Evolutionary conservation across 306 rosid genomes (phyloP).

Genomic region (Cucumis melo): DNA sequence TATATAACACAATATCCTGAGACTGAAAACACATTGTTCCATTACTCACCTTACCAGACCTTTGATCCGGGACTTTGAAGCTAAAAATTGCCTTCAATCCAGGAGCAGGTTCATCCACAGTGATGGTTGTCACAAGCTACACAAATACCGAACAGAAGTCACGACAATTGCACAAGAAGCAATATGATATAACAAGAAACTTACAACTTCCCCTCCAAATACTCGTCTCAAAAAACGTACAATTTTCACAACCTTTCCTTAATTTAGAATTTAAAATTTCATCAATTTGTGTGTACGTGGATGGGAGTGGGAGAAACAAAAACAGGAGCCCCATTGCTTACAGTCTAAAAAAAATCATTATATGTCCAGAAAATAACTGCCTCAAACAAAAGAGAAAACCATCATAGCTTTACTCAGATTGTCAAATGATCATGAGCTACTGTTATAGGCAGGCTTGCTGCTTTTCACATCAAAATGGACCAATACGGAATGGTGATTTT

Average conservation of each 20-base stretch:
- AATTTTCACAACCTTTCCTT: background rate
- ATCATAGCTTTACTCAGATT: background rate
- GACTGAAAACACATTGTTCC: background rate
- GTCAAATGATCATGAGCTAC: background rate
- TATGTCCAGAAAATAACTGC: background rate
- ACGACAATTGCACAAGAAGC: background rate
- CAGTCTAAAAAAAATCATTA: background rate
- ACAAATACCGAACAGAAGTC: conserved; percentile 1
- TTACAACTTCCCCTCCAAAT: background rate
- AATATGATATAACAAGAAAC: background rate
- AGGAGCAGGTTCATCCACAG: conserved; percentile 64
- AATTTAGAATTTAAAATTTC: background rate
- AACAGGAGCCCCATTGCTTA: background rate
- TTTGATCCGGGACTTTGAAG: conserved; percentile 79
- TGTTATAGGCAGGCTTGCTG: background rate
- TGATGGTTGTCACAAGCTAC: conserved; percentile 58
- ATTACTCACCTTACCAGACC: conserved; percentile 74
- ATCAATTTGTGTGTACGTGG: background rate
- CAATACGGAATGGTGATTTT: background rate
- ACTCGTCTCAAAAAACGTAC: background rate
- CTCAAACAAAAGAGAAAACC: background rate
- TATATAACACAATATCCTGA: background rate
- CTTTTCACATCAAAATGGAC: background rate
- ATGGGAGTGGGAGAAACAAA: background rate
- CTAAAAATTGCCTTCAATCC: conserved; percentile 66